Percentiles rank a stretch among this genome's conserved stretches.
Conservation (phyloP, 331 rosid species). For the Prunus yedoensis region DNA sequence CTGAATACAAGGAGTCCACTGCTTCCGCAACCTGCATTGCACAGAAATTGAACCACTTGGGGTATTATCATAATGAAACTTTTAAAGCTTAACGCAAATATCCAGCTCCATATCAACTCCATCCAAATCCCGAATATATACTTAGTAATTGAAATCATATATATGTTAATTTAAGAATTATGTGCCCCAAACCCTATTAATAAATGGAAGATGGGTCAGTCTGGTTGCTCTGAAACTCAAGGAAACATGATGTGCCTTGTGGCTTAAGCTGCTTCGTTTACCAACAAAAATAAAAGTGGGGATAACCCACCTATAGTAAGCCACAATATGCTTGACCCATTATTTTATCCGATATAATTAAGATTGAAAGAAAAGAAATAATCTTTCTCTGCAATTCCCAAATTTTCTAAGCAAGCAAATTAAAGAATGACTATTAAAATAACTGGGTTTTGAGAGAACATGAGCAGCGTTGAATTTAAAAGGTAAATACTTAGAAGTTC, state of each 20-base stretch:
- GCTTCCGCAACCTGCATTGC: conserved; percentile 75
- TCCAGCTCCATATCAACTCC: neutral
- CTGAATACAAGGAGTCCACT: conserved; percentile 64
- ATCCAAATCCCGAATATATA: neutral
- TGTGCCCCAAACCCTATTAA: neutral
- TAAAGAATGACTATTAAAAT: neutral
- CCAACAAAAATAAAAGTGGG: neutral
- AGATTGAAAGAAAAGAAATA: neutral
- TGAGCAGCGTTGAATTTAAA: neutral
- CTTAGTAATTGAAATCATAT: neutral
- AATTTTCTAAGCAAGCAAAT: neutral
- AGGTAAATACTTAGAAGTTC: neutral
- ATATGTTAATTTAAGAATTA: neutral
- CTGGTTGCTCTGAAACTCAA: neutral
- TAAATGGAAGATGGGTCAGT: neutral
- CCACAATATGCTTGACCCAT: neutral
- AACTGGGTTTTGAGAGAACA: neutral
- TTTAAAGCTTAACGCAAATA: neutral
- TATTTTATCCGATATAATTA: neutral
- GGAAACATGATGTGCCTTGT: neutral
- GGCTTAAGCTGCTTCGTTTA: neutral
- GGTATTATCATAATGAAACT: neutral
- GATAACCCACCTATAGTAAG: neutral
- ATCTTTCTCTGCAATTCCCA: neutral
- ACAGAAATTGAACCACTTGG: conserved; percentile 26